Evolutionary conservation across 148 eudicot species (phyloP), one percentile per base, ranked within the genome.

Genomic region (Rhododendron mucronatum): DNA sequence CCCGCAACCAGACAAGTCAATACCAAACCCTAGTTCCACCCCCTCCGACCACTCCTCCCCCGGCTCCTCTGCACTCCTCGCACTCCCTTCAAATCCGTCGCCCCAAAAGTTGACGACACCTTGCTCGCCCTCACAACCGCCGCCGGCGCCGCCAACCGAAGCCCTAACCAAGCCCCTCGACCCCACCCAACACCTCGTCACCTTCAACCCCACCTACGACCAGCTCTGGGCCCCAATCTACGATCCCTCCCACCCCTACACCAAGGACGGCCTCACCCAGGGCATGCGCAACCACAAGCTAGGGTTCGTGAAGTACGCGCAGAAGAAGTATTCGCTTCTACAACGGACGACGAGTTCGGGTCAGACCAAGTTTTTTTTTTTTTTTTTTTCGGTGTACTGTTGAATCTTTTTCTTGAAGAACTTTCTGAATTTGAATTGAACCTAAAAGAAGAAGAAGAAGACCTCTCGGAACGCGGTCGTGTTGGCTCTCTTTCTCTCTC

Each of bases 151-250:
- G 77, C 77, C 77, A 44, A 86, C 13, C 74, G 82, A 37, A 47
- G 73, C 91, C 50, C 82, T 84, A 33, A 21, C 91, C 78, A 91
- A 91, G 77, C 99, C 98, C 21, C 87, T 95, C 26, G 97, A 96
- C 87, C 99, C 98, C 7, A 88, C 94, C 44, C 96, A 92, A 6
- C 98, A 94, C 86, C 78, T 92, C 23, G 97, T 96, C 80, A 33
- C 89, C 50, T 95, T 89, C 92, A 95, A 96, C 75, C 99, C 99
- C 5, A 94, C 97, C 1, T 92, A 89, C 91, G 99, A 96, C 50
- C 99, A 96, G 90, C 94, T 96, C 1, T 96, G 99, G 99, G 94
- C 98, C 48, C 99, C 99, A 0, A 92, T 94, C n/a, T 88, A 86
- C 41, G 99, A 98, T 26, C 99, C 99, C 0, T 90, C 98, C 7